phyloP scores from a whole-genome alignment of 2,329 filamentous ascomycete genomes.

The Venturia pyrina region DNA sequence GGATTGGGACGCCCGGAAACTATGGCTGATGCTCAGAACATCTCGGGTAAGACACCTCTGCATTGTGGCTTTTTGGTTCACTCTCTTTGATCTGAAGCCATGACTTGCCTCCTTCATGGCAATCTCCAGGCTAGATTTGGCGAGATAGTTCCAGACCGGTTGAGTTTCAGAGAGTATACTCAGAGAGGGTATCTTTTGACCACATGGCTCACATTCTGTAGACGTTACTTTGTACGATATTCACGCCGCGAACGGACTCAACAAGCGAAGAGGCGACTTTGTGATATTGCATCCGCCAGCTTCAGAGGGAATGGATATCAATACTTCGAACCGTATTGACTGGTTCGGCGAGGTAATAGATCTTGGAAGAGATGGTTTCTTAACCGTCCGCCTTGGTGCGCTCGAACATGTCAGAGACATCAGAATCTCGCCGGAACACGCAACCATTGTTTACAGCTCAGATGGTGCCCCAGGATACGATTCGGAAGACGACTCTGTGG shows the following conservation, averaged over 20 bases:
- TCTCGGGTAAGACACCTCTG: slow-evolving; percentile 17
- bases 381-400: slow-evolving; percentile 45
- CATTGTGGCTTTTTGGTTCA: slow-evolving; percentile 21
- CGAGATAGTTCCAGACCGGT: slow-evolving; percentile 14
- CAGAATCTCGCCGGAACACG: slow-evolving; percentile 36
- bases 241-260: slow-evolving; percentile 35
- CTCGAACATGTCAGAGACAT: slow-evolving; percentile 40
- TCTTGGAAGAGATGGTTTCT: slow-evolving; percentile 40
- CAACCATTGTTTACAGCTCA: slow-evolving; percentile 32
- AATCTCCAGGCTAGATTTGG: neutral
- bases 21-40: neutral
- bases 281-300: slow-evolving; percentile 35
- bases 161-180: slow-evolving; percentile 19
- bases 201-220: slow-evolving; percentile 21
- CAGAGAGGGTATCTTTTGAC: slow-evolving; percentile 30
- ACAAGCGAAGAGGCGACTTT: slow-evolving; percentile 38
- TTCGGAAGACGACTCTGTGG: neutral
- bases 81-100: neutral
- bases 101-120: slow-evolving; percentile 10
- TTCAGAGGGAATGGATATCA: slow-evolving; percentile 14
- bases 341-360: slow-evolving; percentile 51
- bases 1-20: neutral
- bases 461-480: slow-evolving; percentile 1
- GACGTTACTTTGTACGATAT: slow-evolving; percentile 52
- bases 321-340: slow-evolving; percentile 21